These are phyloP conservation scores for Tubosaeta sp. DNA, from an alignment of 768 basidiomycete genomes.

Conservation along the genomic window DNA sequence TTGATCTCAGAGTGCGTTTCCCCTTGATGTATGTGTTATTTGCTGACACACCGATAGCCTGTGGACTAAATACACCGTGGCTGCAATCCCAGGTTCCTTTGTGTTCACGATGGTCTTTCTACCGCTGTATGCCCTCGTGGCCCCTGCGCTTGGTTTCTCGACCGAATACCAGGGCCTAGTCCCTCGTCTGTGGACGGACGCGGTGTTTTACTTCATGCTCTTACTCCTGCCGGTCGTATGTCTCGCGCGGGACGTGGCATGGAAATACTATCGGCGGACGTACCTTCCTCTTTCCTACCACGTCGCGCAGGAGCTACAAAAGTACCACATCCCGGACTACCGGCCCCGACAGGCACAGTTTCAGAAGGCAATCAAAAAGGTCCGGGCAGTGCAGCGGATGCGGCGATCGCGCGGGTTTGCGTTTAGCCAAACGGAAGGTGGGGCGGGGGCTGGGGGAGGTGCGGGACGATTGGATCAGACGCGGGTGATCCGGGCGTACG, in stretches of 20 bases:
- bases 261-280: constrained; percentile 97
- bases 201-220: constrained; percentile 86
- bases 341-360: constrained; percentile 98
- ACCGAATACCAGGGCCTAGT: constrained; percentile 88
- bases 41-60: constrained; percentile 46
- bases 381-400: constrained; percentile 97
- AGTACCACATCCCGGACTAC: constrained; percentile 97
- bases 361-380: constrained; percentile 99
- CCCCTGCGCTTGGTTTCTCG: constrained; percentile 86
- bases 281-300: constrained; percentile 93
- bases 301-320: constrained; percentile 98
- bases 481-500: constrained; percentile 79
- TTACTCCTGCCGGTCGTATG: constrained; percentile 82
- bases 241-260: constrained; percentile 82
- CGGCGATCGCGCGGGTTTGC: constrained; percentile 95
- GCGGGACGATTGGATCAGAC: constrained; percentile 71
- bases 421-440: constrained; percentile 94
- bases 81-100: constrained; percentile 97
- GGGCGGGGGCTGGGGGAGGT: constrained; percentile 23
- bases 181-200: constrained; percentile 82
- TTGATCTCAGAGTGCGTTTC: constrained; percentile 87
- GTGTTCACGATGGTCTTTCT: constrained; percentile 94
- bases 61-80: constrained; percentile 99
- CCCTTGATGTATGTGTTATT: background rate
- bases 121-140: constrained; percentile 83